Evolutionary conservation across 176 grass and related monocot species (phyloP).

Genomic region (Olyra latifolia): DNA sequence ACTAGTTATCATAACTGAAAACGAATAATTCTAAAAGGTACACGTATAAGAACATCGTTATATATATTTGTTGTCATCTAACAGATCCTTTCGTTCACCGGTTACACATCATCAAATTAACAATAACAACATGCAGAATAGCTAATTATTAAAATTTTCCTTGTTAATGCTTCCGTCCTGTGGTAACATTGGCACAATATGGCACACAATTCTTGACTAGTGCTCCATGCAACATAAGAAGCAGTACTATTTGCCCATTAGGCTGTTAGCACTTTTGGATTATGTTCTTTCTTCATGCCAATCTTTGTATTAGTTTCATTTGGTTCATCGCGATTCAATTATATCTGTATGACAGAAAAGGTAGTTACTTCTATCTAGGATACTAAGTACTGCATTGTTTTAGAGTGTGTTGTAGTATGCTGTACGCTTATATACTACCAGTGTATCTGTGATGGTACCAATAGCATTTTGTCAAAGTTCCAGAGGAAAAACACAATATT

Average conservation of each 20-base stretch:
- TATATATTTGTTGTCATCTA: background rate
- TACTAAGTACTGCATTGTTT: background rate
- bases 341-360: background rate
- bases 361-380: background rate
- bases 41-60: background rate
- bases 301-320: constrained; percentile 1
- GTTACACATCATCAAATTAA: background rate
- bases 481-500: background rate
- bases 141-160: constrained; percentile 7
- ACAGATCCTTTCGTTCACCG: background rate
- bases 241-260: background rate
- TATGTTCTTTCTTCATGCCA: background rate
- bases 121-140: background rate
- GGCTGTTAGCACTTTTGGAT: background rate
- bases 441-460: background rate
- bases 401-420: background rate
- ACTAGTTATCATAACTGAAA: background rate
- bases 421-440: background rate
- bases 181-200: background rate
- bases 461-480: background rate
- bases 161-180: background rate
- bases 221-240: background rate
- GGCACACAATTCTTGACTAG: background rate
- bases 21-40: background rate
- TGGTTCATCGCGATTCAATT: background rate